Conservation (phyloP, 768 basidiomycete genomes). For the Naganishia vaughanmartiniae region DNA sequence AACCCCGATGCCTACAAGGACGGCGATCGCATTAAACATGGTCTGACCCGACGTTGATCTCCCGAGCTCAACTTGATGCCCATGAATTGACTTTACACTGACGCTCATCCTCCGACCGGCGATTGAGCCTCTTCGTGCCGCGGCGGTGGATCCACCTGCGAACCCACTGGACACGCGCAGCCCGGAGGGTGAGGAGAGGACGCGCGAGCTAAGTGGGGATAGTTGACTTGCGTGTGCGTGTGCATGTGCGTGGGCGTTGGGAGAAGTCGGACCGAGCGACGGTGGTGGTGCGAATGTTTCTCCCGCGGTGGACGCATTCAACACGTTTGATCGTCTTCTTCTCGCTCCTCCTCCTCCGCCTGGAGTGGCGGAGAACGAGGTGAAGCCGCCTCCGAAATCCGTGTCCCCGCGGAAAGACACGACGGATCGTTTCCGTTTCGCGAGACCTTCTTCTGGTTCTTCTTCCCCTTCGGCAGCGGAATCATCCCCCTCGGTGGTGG, state of each 20-base stretch:
- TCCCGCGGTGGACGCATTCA: not conserved
- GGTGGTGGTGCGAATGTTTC: not conserved
- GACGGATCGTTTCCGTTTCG: constrained; percentile 20
- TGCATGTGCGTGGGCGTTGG: not conserved
- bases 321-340: not conserved
- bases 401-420: constrained; percentile 21
- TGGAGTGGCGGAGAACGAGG: not conserved
- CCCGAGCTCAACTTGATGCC: constrained; percentile 32
- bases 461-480: not conserved
- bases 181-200: not conserved
- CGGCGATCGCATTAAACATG: constrained; percentile 83
- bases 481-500: not conserved
- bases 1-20: constrained; percentile 83
- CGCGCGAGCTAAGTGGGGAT: constrained; percentile 7
- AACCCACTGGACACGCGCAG: constrained; percentile 12
- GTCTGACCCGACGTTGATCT: constrained; percentile 49
- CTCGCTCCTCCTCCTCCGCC: not conserved
- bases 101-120: constrained; percentile 26
- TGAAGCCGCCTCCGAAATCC: constrained; percentile 12
- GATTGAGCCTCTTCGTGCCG: constrained; percentile 12
- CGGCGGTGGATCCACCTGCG: not conserved
- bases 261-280: no score
- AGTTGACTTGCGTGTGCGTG: not conserved
- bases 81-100: constrained; percentile 23
- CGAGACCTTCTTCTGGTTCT: not conserved